phyloP scores from a whole-genome alignment of 805 yeast genomes.

The Metschnikowia arizonensis region DNA sequence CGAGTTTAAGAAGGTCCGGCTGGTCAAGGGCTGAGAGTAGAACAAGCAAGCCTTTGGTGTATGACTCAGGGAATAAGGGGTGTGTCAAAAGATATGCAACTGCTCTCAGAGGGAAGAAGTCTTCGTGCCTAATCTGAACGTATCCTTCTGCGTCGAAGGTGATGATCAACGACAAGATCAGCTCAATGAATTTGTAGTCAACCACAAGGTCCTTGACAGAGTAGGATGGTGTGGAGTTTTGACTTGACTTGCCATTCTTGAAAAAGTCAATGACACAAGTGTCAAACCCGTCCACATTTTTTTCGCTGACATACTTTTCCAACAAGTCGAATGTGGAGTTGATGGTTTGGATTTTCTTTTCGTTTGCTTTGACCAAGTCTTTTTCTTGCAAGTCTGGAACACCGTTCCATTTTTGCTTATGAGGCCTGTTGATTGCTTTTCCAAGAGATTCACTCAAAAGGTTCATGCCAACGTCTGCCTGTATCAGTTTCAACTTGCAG shows the following conservation, averaged over 20 bases:
- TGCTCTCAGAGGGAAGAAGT: conserved; percentile 51
- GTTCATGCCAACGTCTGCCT: conserved; percentile 62
- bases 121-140: conserved; percentile 24
- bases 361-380: conserved; percentile 18
- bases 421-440: conserved; percentile 40
- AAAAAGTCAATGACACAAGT: conserved; percentile 24
- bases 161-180: conserved; percentile 43
- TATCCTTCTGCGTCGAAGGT: conserved; percentile 14
- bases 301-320: conserved; percentile 4
- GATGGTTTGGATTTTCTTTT: conserved; percentile 4
- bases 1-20: conserved; percentile 73
- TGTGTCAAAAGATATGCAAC: conserved; percentile 77
- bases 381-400: conserved; percentile 23
- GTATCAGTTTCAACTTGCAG: conserved; percentile 41
- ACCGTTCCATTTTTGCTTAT: conserved; percentile 22
- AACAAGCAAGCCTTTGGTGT: conserved; percentile 51
- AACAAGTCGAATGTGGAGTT: conserved; percentile 21
- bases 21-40: conserved; percentile 40
- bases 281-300: conserved; percentile 17
- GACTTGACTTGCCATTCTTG: not conserved
- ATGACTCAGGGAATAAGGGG: conserved; percentile 71
- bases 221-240: conserved; percentile 18
- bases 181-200: conserved; percentile 52
- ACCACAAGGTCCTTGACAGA: conserved; percentile 61
- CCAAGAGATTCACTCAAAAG: conserved; percentile 67